phyloP scores from a whole-genome alignment of 371 early-diverging fungal species.

The Lichtheimia ramosa region DNA sequence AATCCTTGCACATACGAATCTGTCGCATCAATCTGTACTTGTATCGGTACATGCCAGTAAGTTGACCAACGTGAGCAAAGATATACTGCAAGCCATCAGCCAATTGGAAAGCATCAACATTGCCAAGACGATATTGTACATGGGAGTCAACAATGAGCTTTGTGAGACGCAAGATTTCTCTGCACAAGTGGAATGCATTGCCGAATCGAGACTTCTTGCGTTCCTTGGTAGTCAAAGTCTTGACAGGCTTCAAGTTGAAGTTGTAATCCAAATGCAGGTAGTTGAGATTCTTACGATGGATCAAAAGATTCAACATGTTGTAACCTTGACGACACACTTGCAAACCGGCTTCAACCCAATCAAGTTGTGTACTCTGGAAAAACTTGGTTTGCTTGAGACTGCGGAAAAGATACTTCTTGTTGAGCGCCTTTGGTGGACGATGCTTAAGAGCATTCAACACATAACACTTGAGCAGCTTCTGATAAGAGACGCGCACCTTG shows the following conservation, averaged over 20 bases:
- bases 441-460: constrained; percentile 89
- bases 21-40: constrained; percentile 99
- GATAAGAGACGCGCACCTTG: constrained; percentile 97
- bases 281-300: constrained; percentile 96
- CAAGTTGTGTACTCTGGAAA: constrained; percentile 96
- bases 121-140: constrained; percentile 96
- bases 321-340: constrained; percentile 98
- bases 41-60: constrained; percentile 99
- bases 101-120: constrained; percentile 96
- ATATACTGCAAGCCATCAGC: constrained; percentile 98
- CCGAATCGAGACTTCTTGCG: constrained; percentile 99
- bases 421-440: constrained; percentile 85
- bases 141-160: constrained; percentile 97
- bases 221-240: constrained; percentile 99
- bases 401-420: constrained; percentile 92
- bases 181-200: constrained; percentile 92
- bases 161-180: constrained; percentile 98
- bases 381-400: constrained; percentile 96
- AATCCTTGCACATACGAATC: constrained; percentile 95
- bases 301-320: constrained; percentile 97
- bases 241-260: constrained; percentile 97
- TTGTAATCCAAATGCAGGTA: constrained; percentile 98
- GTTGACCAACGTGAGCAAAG: constrained; percentile 98
- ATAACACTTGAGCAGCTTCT: constrained; percentile 91
- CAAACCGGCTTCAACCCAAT: constrained; percentile 99